Evolutionary conservation across 192 early-diverging fungal genomes (phyloP), one percentile per base, ranked within the genome.

Genomic region (Geranomyces variabilis): DNA sequence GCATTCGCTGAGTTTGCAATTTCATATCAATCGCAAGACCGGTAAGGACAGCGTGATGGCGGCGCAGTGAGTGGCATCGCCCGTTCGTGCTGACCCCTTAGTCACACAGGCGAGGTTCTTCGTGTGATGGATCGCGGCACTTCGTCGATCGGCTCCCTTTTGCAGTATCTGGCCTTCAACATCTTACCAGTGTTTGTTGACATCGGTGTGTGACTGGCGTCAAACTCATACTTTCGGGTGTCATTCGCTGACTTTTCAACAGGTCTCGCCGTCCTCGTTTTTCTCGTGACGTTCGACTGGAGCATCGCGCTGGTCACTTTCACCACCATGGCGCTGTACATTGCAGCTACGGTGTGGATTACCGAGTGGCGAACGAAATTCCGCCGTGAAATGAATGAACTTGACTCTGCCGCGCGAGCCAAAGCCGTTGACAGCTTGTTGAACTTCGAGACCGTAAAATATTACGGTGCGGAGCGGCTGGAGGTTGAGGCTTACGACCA

Each of bases 361-460:
- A 96, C 94, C 1, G 93, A 96, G 60, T 83, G 81, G 81, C 59
- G 81, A 15, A 78, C 81, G 21, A 81, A 86, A 30, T 94, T 93
- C 80, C 83, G 96, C 43, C 73, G 94, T 3, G 85, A 83, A 55
- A 92, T 90, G 83, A 95, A 91, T 67, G 87, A 92, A 44, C 81
- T 94, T 55, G 97, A 98, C 77, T 91, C 93, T 66, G 89, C 90
- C 51, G 88, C 90, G 65, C 87, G 93, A 59, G 87, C 93, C 7
- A 59, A 69, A 30, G 77, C 83, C 9, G 95, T 97, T 4, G 97
- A 99, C 75, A 97, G 94, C 49, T 77, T 99, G 62, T 83, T 97
- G 53, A 99, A 99, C 79, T 96, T 96, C 86, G 97, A 99, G 78
- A 99, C 97, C 1, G 97, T 99, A 75, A 99, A 99, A 79, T 97